phyloP scores from a whole-genome alignment of 2,329 filamentous ascomycete genomes.

The Clonostachys chloroleuca region DNA sequence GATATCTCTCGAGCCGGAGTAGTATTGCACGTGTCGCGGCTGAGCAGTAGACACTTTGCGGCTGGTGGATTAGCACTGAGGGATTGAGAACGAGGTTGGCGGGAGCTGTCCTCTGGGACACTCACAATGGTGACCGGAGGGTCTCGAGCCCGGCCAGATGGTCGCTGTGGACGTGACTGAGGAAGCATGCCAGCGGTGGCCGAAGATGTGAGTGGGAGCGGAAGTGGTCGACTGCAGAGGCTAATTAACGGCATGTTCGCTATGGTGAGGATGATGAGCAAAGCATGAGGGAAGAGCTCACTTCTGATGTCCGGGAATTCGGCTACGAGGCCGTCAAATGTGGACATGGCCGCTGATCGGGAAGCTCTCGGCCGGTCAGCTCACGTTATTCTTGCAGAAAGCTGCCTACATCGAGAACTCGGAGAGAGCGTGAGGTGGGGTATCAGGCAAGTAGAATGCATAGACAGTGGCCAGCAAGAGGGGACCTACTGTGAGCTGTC shows the following conservation, averaged over 20 bases:
- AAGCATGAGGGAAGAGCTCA: conserved; percentile 12
- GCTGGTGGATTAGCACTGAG: background rate
- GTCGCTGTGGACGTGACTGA: conserved; percentile 91
- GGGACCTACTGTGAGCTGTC: no score
- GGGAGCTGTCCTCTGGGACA: background rate
- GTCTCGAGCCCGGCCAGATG: conserved; percentile 79
- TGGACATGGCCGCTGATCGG: conserved; percentile 57
- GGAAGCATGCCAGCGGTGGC: conserved; percentile 75
- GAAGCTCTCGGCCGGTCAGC: no score
- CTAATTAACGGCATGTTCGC: conserved; percentile 3
- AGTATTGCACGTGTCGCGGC: conserved; percentile 77
- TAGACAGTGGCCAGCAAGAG: no score
- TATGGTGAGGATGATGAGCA: conserved; percentile 8
- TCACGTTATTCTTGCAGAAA: no score
- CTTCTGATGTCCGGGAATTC: conserved; percentile 79
- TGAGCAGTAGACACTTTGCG: conserved; percentile 76
- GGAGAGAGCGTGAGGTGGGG: no score
- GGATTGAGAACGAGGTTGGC: background rate
- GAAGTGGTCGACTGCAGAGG: conserved; percentile 71
- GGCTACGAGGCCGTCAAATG: conserved; percentile 65
- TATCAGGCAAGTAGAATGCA: no score
- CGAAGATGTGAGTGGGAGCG: conserved; percentile 45
- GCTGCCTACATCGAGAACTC: no score
- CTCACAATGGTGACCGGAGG: conserved; percentile 68
- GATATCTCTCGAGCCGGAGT: conserved; percentile 72